Evolutionary conservation across 768 basidiomycete species (phyloP).

Genomic region (Mycena metata): DNA sequence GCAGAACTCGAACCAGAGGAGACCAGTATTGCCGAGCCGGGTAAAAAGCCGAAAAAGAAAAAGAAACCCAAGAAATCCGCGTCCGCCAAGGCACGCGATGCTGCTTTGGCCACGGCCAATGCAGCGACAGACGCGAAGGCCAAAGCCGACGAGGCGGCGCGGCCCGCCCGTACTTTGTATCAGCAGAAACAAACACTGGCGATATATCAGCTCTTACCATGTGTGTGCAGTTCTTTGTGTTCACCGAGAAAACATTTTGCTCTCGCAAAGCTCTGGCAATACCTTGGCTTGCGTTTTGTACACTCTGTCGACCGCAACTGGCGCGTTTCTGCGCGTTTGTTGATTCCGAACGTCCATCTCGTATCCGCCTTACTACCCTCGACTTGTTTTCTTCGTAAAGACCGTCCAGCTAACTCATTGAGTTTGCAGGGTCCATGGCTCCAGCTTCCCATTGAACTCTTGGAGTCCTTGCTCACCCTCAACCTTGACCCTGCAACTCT

Average conservation of each 20-base stretch:
- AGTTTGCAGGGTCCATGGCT: conserved; percentile 87
- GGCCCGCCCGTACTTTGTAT: conserved; percentile 84
- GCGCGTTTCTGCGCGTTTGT: not conserved
- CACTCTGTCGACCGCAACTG: not conserved
- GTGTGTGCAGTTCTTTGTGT: conserved; percentile 59
- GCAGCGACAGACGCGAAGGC: conserved; percentile 45
- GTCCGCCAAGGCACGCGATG: conserved; percentile 56
- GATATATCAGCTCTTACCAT: conserved; percentile 92
- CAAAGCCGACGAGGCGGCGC: conserved; percentile 56
- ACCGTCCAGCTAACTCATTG: not conserved
- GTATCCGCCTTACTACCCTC: too few relatives aligned
- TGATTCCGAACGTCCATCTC: not conserved
- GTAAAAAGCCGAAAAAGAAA: conserved; percentile 71
- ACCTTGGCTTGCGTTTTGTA: not conserved
- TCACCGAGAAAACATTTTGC: not conserved
- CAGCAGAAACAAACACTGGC: conserved; percentile 95
- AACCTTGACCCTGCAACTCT: conserved; percentile 83
- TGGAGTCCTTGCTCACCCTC: conserved; percentile 84
- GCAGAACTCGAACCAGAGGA: conserved; percentile 16
- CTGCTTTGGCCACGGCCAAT: conserved; percentile 44
- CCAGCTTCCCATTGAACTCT: conserved; percentile 86
- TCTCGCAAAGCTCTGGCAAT: not conserved
- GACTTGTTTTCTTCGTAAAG: not conserved
- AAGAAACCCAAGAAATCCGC: conserved; percentile 72
- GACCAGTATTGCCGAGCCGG: conserved; percentile 12